A percentile compares a stretch with the other conserved stretches of the same genome.
Conservation (phyloP, 1,284 basidiomycete genomes). For the Flammula alnicola region DNA sequence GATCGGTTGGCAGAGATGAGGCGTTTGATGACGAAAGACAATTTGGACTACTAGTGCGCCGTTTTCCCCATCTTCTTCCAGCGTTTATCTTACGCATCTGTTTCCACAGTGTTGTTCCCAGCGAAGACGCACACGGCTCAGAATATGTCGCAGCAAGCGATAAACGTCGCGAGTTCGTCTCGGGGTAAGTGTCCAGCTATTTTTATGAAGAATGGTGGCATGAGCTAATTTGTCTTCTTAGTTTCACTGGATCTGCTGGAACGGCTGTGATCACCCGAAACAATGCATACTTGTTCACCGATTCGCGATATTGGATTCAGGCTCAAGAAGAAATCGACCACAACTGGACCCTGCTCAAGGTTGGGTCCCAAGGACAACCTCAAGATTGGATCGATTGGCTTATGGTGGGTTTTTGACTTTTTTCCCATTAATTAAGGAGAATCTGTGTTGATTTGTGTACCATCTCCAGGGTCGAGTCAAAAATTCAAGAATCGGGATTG, state of each 20-base stretch:
- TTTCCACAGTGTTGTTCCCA: conserved; percentile 59
- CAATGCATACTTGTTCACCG: conserved; percentile 77
- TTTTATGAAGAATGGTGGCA: conserved; percentile 2
- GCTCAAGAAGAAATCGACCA: conserved; percentile 77
- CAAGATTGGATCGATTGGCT: conserved; percentile 85
- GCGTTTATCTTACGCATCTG: conserved; percentile 33
- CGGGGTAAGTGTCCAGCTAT: conserved; percentile 59
- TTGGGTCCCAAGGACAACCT: conserved; percentile 61
- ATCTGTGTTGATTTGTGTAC: background rate
- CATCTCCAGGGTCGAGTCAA: conserved; percentile 43
- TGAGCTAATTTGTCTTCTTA: conserved; percentile 32
- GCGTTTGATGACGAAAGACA: conserved; percentile 72
- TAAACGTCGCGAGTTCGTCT: conserved; percentile 83
- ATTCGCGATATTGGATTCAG: conserved; percentile 91
- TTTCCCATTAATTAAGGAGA: background rate
- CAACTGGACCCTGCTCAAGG: conserved; percentile 79
- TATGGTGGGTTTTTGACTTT: conserved; percentile 44
- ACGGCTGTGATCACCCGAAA: conserved; percentile 76
- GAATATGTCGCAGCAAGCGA: conserved; percentile 86
- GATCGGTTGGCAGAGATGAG: conserved; percentile 71
- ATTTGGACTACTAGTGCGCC: conserved; percentile 84
- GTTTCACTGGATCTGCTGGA: conserved; percentile 88
- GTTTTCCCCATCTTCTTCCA: conserved; percentile 1
- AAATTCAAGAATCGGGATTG: conserved; percentile 76
- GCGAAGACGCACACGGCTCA: conserved; percentile 88